A percentile compares a stretch with the other conserved stretches of the same genome.
These are phyloP conservation scores for Oryza punctata DNA, from an alignment of 176 grass and related monocot species.

Conservation along the genomic window DNA sequence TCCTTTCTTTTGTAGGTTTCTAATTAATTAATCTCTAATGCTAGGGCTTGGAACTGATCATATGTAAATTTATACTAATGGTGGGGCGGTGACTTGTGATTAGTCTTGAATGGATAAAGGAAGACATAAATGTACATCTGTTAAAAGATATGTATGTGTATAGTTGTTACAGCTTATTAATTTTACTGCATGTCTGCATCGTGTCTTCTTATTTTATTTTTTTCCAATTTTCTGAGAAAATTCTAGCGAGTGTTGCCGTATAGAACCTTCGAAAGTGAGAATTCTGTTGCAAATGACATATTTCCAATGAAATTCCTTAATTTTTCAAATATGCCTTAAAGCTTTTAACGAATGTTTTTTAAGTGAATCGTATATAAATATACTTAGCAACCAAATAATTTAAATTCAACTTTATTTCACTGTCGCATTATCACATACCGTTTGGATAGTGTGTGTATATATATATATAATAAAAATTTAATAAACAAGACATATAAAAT, in stretches of 20 bases:
- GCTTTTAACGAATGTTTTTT: background rate
- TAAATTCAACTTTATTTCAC: too few relatives aligned
- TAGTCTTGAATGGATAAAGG: slow-evolving; percentile 39
- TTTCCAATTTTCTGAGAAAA: background rate
- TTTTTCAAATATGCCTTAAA: background rate
- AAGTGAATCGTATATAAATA: background rate
- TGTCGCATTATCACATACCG: too few relatives aligned
- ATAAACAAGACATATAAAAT: too few relatives aligned
- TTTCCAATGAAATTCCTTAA: background rate
- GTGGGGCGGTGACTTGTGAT: background rate
- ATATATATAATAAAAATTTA: too few relatives aligned
- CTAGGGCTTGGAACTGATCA: slow-evolving; percentile 45
- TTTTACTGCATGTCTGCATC: background rate
- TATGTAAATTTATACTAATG: slow-evolving; percentile 43
- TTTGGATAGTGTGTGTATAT: too few relatives aligned
- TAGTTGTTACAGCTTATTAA: slow-evolving; percentile 30
- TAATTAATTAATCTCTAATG: slow-evolving; percentile 32
- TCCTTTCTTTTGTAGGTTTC: background rate
- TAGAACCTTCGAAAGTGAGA: background rate
- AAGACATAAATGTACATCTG: slow-evolving; percentile 70
- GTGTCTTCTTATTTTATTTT: too few relatives aligned
- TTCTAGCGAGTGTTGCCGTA: background rate
- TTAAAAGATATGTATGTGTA: slow-evolving; percentile 45
- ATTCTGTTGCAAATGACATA: background rate
- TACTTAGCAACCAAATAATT: too few relatives aligned